Evolutionary conservation across 176 grass and related monocot genomes (phyloP), one percentile per base, ranked within the genome.

Genomic region (Poa annua): DNA sequence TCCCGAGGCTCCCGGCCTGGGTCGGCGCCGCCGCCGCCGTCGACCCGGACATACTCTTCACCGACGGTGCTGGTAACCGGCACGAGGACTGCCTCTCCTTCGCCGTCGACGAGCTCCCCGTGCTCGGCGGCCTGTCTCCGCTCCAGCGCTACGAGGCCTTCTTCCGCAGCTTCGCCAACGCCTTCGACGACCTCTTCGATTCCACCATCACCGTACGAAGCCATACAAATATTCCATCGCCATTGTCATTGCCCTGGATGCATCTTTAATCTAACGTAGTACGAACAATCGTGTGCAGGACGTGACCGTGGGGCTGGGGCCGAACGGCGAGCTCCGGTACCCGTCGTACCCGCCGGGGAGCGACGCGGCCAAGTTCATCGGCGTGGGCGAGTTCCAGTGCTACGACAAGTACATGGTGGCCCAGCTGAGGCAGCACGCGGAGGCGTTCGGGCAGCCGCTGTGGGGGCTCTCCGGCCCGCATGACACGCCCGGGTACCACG

Each of bases 341-440:
- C 95, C 95, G 39, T 94, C 91, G 8, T 97, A 89, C 84, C 92
- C 90, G 1, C 88, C 86, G 71, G 73, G 76, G 15, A 85, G 79
- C 21, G 63, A 76, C 67, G 81, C 42, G 2, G 19, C 39, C 6
- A 21, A 65, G 19, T 94, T 90, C 88, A 94, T 88, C 12, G 92
- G 96, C 4, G 87, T 90, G 2, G 96, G 96, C 0, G 92, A 98
- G 76, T 98, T 98, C 83, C 90, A 95, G 35, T 98, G 96, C 79
- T 95, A 95, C 81, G 92, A 98, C 66, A 98, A 93, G 72, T 90
- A 98, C 96, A 93, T 91, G 88, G 79, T 90, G 0, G 66, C 80
- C 3, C 74, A 77, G 75, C 92, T 98, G 7, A 67, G 72, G 55
- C 53, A 21, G 74, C 67, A 88, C 51, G 88, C 87, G 1, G 73